Evolutionary conservation across 805 yeast species (phyloP), one percentile per base, ranked within the genome.

Genomic region (Nakazawaea pomicola): DNA sequence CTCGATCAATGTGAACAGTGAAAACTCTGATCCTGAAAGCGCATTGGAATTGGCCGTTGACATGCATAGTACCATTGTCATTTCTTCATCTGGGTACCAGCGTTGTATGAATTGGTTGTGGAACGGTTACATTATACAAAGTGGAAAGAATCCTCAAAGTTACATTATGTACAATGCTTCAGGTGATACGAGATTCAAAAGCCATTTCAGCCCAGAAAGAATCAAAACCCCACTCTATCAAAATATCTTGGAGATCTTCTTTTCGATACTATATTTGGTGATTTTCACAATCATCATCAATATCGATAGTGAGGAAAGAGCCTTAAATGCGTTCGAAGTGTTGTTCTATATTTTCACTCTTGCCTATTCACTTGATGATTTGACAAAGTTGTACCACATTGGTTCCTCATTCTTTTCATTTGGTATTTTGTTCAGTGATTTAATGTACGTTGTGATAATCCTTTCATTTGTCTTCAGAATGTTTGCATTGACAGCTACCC

Each of bases 121-220:
- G 96, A 67, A 90, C 43, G 96, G 96, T 21, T 86, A 95, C 95
- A 84, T 88, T 47, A 71, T 84, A 38, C 95, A 87, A 60, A 74
- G 83, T 17, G 75, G 79, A 10, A 59, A 57, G 11, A 87, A 86
- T 54, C 86, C 93, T 5, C 70, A 74, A 18, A 77, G 79, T 12
- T 88, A 83, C 51, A 80, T 76, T 19, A 54, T 80, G 42, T 86
- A 82, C 57, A 73, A 70, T 46, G 78, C 78, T 0, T 73, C 80
- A 11, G 68, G 78, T 1, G 76, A 79, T 18, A 64, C 78, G 4
- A 64, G 69, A 11, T 64, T 84, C 44, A 48, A 61, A 40, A 59
- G 72, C 3, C 96, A 88, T 60, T 86, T 85, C 50, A 79, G 82
- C 50, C 91, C 95, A 0, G 87, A 81, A 39, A 68, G 96, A 57